These are phyloP conservation scores for Sphaerosporella brunnea DNA, from an alignment of 495 filamentous ascomycete genomes.

Conservation along the genomic window DNA sequence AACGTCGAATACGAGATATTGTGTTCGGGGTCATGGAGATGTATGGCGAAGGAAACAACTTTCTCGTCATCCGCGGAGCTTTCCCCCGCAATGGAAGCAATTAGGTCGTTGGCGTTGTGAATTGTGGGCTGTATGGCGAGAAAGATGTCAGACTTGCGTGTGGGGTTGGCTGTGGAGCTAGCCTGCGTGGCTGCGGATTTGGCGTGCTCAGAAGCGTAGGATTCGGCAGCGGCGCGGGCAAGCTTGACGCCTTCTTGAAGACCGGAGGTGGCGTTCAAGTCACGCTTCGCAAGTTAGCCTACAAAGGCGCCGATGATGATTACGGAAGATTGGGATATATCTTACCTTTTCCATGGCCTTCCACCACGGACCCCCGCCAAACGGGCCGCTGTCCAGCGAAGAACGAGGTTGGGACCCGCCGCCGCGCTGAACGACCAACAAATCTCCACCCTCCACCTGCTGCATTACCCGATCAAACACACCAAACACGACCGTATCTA, in stretches of 20 bases:
- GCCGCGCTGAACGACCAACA: slow-evolving; percentile 89
- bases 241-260: slow-evolving; percentile 77
- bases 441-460: slow-evolving; percentile 92
- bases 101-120: slow-evolving; percentile 26
- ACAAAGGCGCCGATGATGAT: not conserved
- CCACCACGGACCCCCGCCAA: slow-evolving; percentile 83
- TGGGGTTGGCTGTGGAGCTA: slow-evolving; percentile 67
- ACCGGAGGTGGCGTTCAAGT: slow-evolving; percentile 63
- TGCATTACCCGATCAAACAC: slow-evolving; percentile 96
- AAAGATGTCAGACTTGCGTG: slow-evolving; percentile 86
- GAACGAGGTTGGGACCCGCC: slow-evolving; percentile 55
- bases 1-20: slow-evolving; percentile 70
- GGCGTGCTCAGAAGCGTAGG: slow-evolving; percentile 70
- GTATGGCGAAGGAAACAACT: slow-evolving; percentile 68
- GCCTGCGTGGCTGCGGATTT: slow-evolving; percentile 53
- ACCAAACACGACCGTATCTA: slow-evolving; percentile 80
- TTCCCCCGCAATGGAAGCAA: slow-evolving; percentile 23
- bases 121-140: slow-evolving; percentile 75
- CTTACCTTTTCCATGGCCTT: slow-evolving; percentile 36
- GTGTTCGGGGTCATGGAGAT: slow-evolving; percentile 85
- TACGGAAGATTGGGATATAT: not conserved
- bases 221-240: slow-evolving; percentile 68
- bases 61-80: slow-evolving; percentile 34
- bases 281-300: slow-evolving; percentile 42
- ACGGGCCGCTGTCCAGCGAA: slow-evolving; percentile 39